Evolutionary conservation across 2,329 filamentous ascomycete genomes (phyloP).

Genomic region (Beauveria varroae): DNA sequence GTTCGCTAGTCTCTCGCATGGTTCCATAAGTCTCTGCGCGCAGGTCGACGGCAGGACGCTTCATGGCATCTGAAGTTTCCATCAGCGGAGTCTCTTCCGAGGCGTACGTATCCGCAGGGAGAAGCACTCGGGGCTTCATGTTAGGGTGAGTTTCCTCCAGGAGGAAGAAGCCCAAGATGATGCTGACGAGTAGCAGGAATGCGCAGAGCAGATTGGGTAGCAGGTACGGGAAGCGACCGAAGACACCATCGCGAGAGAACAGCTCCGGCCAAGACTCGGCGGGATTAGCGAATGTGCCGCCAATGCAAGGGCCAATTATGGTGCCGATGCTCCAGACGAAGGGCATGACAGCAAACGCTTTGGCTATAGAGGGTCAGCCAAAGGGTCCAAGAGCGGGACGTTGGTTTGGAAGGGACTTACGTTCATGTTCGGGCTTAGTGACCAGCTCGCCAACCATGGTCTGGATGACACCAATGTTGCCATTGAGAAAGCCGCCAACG

Average conservation of each 20-base stretch:
- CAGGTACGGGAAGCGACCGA: slow-evolving; percentile 75
- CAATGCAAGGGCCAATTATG: slow-evolving; percentile 81
- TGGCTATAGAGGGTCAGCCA: slow-evolving; percentile 42
- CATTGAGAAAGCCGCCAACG: slow-evolving; percentile 76
- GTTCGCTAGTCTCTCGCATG: slow-evolving; percentile 42
- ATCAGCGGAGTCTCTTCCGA: slow-evolving; percentile 68
- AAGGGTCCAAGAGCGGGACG: background rate
- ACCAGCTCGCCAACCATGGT: slow-evolving; percentile 91
- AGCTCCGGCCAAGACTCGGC: slow-evolving; percentile 61
- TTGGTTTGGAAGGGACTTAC: slow-evolving; percentile 40
- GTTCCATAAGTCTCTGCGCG: slow-evolving; percentile 76
- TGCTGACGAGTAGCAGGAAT: slow-evolving; percentile 66
- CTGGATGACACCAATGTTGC: slow-evolving; percentile 85
- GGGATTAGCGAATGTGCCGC: slow-evolving; percentile 78
- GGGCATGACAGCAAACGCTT: slow-evolving; percentile 86
- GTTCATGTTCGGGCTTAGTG: slow-evolving; percentile 76
- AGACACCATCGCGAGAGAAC: slow-evolving; percentile 62
- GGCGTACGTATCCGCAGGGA: slow-evolving; percentile 41
- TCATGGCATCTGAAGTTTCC: slow-evolving; percentile 65
- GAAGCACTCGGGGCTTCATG: slow-evolving; percentile 50
- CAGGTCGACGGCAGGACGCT: slow-evolving; percentile 64
- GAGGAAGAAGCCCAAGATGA: slow-evolving; percentile 70
- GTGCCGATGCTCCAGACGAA: slow-evolving; percentile 91
- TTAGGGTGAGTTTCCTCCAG: slow-evolving; percentile 87
- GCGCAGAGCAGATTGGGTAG: slow-evolving; percentile 86